Conservation (phyloP, 257 asterid genomes). For the Fraxinus quadrangulata region DNA sequence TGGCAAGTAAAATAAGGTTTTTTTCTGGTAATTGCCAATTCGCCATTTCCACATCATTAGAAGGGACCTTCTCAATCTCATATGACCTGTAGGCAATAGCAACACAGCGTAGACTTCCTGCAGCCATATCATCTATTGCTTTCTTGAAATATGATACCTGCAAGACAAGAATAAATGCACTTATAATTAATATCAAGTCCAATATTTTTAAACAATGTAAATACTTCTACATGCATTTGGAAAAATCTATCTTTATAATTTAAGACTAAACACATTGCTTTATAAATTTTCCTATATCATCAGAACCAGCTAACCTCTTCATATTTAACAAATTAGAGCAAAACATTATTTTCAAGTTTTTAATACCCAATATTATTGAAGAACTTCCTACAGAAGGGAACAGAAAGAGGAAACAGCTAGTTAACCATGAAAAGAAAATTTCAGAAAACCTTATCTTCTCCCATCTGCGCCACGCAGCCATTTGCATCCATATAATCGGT, state of each 20-base stretch:
- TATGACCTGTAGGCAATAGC: slow-evolving; percentile 72
- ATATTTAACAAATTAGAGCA: neutral
- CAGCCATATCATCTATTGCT: slow-evolving; percentile 85
- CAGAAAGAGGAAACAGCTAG: slow-evolving; percentile 8
- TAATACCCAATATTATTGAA: neutral
- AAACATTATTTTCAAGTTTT: neutral
- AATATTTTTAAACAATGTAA: neutral
- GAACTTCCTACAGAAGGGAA: neutral
- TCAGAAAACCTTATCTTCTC: slow-evolving; percentile 63
- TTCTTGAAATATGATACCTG: slow-evolving; percentile 58
- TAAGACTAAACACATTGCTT: neutral
- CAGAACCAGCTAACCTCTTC: neutral
- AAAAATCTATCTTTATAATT: neutral
- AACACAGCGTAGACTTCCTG: slow-evolving; percentile 86
- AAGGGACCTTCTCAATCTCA: slow-evolving; percentile 61
- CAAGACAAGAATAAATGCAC: slow-evolving; percentile 18
- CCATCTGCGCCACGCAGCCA: slow-evolving; percentile 59
- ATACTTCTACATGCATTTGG: neutral
- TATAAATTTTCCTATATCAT: neutral
- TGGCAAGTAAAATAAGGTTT: slow-evolving; percentile 78
- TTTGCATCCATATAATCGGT: slow-evolving; percentile 66
- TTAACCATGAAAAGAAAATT: neutral
- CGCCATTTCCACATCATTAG: slow-evolving; percentile 61
- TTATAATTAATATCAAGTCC: slow-evolving; percentile 23
- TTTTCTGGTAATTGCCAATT: slow-evolving; percentile 84